Conservation (phyloP, 192 early-diverging fungal genomes). For the Dispira parvispora region DNA sequence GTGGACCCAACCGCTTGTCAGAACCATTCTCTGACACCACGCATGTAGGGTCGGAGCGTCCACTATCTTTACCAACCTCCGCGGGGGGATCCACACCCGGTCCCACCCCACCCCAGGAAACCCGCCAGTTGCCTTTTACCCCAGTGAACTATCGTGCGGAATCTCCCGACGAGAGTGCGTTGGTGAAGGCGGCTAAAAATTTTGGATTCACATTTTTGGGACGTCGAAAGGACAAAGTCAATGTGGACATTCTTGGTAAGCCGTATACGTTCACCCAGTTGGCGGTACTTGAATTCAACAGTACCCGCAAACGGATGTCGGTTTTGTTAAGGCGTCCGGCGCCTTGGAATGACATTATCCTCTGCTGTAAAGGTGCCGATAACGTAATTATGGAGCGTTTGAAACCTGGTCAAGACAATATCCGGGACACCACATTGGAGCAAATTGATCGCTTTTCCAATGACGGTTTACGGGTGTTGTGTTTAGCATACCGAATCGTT, state of each 20-base stretch:
- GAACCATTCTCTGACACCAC: constrained; percentile 5
- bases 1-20: constrained; percentile 13
- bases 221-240: constrained; percentile 33
- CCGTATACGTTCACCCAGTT: constrained; percentile 55
- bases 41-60: constrained; percentile 3
- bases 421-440: constrained; percentile 36
- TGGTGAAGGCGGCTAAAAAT: constrained; percentile 63
- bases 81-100: neutral
- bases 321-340: constrained; percentile 60
- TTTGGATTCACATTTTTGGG: constrained; percentile 60
- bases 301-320: constrained; percentile 90
- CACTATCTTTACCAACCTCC: neutral
- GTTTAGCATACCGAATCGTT: constrained; percentile 61
- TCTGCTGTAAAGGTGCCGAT: constrained; percentile 92
- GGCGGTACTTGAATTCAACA: constrained; percentile 86
- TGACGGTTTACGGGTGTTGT: constrained; percentile 80
- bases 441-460: constrained; percentile 65
- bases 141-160: constrained; percentile 45
- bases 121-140: neutral
- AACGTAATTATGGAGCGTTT: constrained; percentile 85
- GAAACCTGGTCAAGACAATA: constrained; percentile 20
- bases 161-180: constrained; percentile 69
- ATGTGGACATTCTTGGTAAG: constrained; percentile 52
- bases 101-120: neutral
- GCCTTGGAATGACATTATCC: constrained; percentile 57